Base-by-base conservation (phyloP, 2,329 filamentous ascomycete species). In the Pseudonectria foliicola region DNA sequence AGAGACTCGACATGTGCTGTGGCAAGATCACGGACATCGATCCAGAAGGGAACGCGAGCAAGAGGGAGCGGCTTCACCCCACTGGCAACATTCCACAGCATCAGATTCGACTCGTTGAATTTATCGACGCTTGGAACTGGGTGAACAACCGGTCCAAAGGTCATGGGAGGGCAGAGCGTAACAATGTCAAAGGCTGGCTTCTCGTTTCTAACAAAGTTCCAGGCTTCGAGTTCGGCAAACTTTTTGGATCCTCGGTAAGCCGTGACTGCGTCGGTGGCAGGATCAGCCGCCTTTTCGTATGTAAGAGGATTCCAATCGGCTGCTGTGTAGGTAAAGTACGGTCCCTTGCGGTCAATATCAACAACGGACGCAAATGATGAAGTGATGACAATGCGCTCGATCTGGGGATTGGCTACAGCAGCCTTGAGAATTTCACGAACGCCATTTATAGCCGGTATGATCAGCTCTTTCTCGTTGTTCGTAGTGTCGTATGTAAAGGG, bases 341-440 rank as follows among this genome's bases (percentile, higher is more conserved):
- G 63, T 16, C 57, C 62, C 15, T 67, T 67, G 35, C 70, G 67
- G 28, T 46, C 49, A 2, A 59, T 44, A 45, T 82, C 66, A 31
- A 81, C 49, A 13, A 84, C 79, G 0, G 77, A 66, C n/a, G 79
- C 80, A 47, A 83, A 84, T 2, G 77, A 82, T 3, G 77, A 82
- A 1, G 79, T 83, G 43, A 84, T 71, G 29, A 79, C 61, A 25
- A 66, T 28, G 6, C 58, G 55, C 10, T 42, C 49, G 23, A 62
- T 46, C 2, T 33, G 40, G 1, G 45, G 37, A 18, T 40, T 43
- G 4, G 39, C 27, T 7, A 49, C 43, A 5, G 50, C 48, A 2
- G 62, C 61, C 5, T 54, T 52, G 7, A 71, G 46, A 13, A 71
- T 55, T 0, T 64, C 58, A 4, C 52, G 55, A 2, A 68, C 63